A percentile compares a stretch with the other conserved stretches of the same genome.
Evolutionary conservation across 2,329 filamentous ascomycete genomes (phyloP).

Genomic region (Plenodomus biglobosus): DNA sequence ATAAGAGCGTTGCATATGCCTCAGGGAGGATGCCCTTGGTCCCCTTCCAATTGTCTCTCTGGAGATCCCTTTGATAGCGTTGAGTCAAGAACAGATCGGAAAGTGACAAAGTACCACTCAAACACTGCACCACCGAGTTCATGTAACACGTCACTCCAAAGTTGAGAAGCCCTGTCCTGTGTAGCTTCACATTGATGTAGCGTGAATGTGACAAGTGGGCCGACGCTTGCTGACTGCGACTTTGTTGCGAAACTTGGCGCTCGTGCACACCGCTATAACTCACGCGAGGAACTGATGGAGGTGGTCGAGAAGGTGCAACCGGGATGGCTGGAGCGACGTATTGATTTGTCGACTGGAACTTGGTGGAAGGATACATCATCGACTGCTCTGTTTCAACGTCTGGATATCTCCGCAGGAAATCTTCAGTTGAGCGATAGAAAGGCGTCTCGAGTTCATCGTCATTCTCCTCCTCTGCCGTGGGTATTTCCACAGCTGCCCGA

Average conservation of each 20-base stretch:
- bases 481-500: constrained; percentile 51
- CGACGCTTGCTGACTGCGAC: constrained; percentile 42
- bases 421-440: constrained; percentile 70
- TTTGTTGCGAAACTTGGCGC: constrained; percentile 45
- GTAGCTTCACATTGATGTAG: constrained; percentile 51
- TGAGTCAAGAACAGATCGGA: constrained; percentile 66
- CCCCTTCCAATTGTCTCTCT: constrained; percentile 63
- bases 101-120: constrained; percentile 69
- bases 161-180: constrained; percentile 76
- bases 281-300: constrained; percentile 58
- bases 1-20: constrained; percentile 62
- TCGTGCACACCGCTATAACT: constrained; percentile 83
- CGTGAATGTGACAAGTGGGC: constrained; percentile 51
- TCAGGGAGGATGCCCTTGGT: constrained; percentile 65
- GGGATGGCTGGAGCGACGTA: constrained; percentile 59
- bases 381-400: constrained; percentile 63
- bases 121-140: constrained; percentile 83
- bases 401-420: constrained; percentile 81
- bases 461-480: constrained; percentile 31
- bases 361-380: constrained; percentile 52
- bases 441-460: constrained; percentile 36
- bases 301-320: constrained; percentile 60
- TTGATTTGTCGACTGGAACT: constrained; percentile 45
- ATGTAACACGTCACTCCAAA: constrained; percentile 86
- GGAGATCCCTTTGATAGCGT: constrained; percentile 62